phyloP scores from a whole-genome alignment of 108 stramenopile species.

The Parmales sp. region DNA sequence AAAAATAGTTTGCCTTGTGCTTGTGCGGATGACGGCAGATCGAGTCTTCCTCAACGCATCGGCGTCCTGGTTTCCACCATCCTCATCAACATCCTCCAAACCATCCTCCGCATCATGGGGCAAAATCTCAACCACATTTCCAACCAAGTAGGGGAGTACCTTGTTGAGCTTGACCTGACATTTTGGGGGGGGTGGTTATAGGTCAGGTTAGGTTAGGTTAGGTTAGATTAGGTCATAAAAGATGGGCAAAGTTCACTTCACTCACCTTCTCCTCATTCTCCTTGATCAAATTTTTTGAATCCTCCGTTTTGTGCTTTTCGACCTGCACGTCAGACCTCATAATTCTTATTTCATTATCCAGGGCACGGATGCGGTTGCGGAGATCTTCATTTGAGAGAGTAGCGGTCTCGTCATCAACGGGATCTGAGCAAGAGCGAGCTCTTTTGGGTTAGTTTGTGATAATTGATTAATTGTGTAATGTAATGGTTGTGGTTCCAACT shows the following conservation, averaged over 20 bases:
- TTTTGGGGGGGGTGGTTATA: too few species aligned
- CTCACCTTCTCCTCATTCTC: slow-evolving; percentile 98
- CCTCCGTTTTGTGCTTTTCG: slow-evolving; percentile 81
- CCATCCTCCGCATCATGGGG: slow-evolving; percentile 90
- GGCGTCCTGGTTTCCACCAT: slow-evolving; percentile 49
- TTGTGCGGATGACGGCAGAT: slow-evolving; percentile 73
- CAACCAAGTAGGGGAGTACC: slow-evolving; percentile 97
- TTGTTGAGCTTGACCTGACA: slow-evolving; percentile 99
- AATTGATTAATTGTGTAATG: too few species aligned
- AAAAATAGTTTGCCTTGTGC: slow-evolving; percentile 91
- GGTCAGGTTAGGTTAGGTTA: too few species aligned
- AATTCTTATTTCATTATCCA: slow-evolving; percentile 94
- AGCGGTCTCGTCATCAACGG: slow-evolving; percentile 64
- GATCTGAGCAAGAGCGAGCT: too few species aligned
- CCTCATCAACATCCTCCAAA: slow-evolving; percentile 60
- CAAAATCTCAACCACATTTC: slow-evolving; percentile 89
- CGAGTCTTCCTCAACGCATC: slow-evolving; percentile 64
- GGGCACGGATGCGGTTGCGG: slow-evolving; percentile 85
- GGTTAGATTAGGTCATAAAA: too few species aligned
- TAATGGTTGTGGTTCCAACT: too few species aligned
- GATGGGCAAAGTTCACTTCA: too few species aligned
- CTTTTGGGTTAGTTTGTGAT: too few species aligned
- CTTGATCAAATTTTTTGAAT: slow-evolving; percentile 83
- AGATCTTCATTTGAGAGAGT: slow-evolving; percentile 81
- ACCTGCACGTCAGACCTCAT: slow-evolving; percentile 91